Base-by-base conservation (phyloP, 352 stramenopile species). In the Paralagenidium karlingii region DNA sequence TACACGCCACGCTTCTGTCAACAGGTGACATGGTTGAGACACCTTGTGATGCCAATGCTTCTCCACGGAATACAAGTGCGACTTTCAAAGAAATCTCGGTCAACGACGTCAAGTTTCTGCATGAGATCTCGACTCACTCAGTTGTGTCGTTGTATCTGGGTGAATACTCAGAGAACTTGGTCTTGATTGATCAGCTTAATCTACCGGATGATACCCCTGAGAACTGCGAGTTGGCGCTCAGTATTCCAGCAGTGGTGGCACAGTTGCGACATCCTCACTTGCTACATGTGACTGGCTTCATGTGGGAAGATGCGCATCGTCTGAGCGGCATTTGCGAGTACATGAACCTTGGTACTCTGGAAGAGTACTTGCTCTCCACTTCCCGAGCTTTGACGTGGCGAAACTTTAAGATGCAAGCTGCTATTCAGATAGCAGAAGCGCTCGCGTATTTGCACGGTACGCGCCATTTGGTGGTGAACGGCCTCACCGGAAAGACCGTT, bases 371-470 rank as follows among this genome's bases (percentile, higher is more conserved):
- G 24, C 39, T 58, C 4, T 52, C 39, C 29, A 51, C 52, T 25
- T 45, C 49, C 3, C 51, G 45, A 4, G 41, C 63, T 10, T 54
- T 85, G 2, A 80, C 69, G 29, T 90, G 76, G 76, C 51, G 55
- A 18, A 79, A 80, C 29, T 84, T 83, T 48, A 86, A 87, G 57
- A 65, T 82, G 38, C 76, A 79, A 44, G 67, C 75, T 13, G 73
- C 73, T 16, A 47, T 63, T 19, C 57, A 87, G 31, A 61, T 90
- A 21, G 63, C 73, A 1, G 61, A 56, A 21, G 69, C 61, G 3
- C 58, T 90, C 24, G 81, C 83, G 69, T 84, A 87, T 31, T 33
- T 90, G 19, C 73, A 90, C 56, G 69, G 53, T 13, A 64, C 85
- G 42, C 64, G 80, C 51, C 67, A 63, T 45, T 50, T 80, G 18